Evolutionary conservation across 2,329 filamentous ascomycete genomes (phyloP).

Genomic region (Monosporascus cannonballus): DNA sequence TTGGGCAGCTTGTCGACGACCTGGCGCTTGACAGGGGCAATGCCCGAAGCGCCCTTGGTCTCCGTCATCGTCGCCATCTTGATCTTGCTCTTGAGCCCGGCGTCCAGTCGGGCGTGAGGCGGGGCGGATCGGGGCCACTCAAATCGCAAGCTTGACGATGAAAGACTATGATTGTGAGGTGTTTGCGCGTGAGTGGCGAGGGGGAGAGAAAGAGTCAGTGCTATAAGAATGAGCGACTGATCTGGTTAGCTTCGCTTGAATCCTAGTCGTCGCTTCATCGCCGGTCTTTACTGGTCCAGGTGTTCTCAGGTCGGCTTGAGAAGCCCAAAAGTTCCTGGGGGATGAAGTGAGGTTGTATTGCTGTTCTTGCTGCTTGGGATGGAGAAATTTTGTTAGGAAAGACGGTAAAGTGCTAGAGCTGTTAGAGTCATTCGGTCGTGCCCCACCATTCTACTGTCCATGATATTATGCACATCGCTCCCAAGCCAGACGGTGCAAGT

Average conservation of each 20-base stretch:
- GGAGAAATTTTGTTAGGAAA: neutral
- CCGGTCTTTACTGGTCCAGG: neutral
- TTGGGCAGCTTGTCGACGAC: conserved; percentile 84
- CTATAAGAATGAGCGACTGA: neutral
- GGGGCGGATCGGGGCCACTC: neutral
- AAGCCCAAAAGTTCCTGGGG: neutral
- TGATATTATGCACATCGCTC: neutral
- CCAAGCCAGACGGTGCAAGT: neutral
- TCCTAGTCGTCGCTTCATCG: neutral
- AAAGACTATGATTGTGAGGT: neutral
- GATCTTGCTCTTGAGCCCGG: neutral
- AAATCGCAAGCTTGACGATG: neutral
- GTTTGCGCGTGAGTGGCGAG: neutral
- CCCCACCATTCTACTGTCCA: conserved; percentile 19
- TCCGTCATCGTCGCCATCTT: conserved; percentile 22
- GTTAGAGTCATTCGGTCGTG: conserved; percentile 22
- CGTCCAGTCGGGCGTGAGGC: neutral
- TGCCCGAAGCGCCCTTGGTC: conserved; percentile 12
- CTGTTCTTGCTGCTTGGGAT: neutral
- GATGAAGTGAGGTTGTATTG: neutral
- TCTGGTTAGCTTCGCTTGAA: neutral
- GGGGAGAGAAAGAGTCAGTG: neutral
- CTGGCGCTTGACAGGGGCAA: conserved; percentile 66
- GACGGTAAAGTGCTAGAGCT: neutral
- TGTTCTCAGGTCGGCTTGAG: neutral